A percentile compares a stretch with the other conserved stretches of the same genome.
Conservation (phyloP, 2,329 filamentous ascomycete species). For the Paraconiothyrium sp. region DNA sequence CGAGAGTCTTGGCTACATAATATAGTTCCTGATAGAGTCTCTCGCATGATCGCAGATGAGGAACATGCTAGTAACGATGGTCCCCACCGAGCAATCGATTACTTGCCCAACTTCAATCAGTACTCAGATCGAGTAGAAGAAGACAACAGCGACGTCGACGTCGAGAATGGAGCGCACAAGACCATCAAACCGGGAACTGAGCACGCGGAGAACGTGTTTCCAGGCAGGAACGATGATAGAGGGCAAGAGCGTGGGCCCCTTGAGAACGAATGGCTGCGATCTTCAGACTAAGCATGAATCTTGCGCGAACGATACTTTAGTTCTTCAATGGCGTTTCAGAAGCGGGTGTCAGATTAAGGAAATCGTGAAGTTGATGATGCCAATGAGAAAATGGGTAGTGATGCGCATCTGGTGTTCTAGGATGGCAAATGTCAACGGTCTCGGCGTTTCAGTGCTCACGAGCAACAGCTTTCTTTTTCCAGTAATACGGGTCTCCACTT, state of each 20-base stretch:
- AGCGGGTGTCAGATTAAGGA: neutral
- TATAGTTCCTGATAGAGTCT: conserved; percentile 43
- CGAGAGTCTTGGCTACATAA: conserved; percentile 45
- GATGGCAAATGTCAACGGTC: neutral
- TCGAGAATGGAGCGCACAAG: conserved; percentile 26
- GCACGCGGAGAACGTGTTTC: conserved; percentile 25
- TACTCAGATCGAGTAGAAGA: conserved; percentile 46
- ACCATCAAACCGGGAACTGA: conserved; percentile 33
- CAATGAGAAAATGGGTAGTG: neutral
- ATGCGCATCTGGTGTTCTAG: neutral
- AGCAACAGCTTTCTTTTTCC: neutral
- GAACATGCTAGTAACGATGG: conserved; percentile 32
- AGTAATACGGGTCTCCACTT: neutral
- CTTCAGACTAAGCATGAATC: neutral
- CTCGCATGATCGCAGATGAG: conserved; percentile 43
- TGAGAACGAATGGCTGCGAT: conserved; percentile 3
- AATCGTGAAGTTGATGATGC: neutral
- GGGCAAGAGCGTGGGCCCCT: neutral
- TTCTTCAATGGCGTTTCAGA: neutral
- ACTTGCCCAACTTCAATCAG: conserved; percentile 36
- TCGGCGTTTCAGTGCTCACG: neutral
- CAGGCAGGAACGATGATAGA: neutral
- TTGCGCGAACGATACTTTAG: neutral
- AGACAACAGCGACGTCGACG: conserved; percentile 30
- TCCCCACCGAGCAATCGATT: conserved; percentile 39